Evolutionary conservation across 1,284 basidiomycete species (phyloP), one percentile per base, ranked within the genome.

Genomic region (Naganishia liquefaciens): DNA sequence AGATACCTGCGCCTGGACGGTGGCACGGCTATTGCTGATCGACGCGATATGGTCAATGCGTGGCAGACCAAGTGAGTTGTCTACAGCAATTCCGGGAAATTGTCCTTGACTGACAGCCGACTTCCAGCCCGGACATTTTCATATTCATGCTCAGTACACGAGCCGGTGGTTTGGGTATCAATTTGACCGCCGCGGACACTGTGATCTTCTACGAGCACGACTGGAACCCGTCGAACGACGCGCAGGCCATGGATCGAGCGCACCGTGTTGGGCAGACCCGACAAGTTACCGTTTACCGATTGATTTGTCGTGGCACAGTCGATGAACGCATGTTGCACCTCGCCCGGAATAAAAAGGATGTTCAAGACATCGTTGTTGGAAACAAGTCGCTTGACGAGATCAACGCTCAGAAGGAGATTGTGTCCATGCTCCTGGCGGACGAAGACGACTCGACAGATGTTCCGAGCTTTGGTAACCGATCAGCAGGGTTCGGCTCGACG

Each of bases 191-290:
- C 2, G 96, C 96, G 3, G 93, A 97, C 75, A 98, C 96, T 1
- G 96, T 99, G 69, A 82, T 99, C 64, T 99, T 99, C 79, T 80
- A 98, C 77, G 96, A 99, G 76, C 93, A 96, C 74, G 96, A 99
- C 75, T 99, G 96, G 96, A 99, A 99, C 77, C 96, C 94, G 17
- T 95, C 92, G 30, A 99, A 99, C 76, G 96, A 99, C 77, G 92
- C 93, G 46, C 96, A 99, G 79, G 96, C 96, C 13, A 99, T 99
- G 96, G 96, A 99, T 76, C 91, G 96, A 73, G 96, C 96, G 21
- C 96, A 99, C 81, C 92, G 96, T 74, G 85, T 99, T 15, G 96
- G 96, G 42, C 96, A 99, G 80, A 99, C 94, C 13, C 90, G 93
- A 68, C 96, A 99, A 81, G 96, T 99, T 65, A 99, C 95, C 0